Conservation (phyloP, 805 yeast species). For the Monosporozyma yasuniensis region DNA sequence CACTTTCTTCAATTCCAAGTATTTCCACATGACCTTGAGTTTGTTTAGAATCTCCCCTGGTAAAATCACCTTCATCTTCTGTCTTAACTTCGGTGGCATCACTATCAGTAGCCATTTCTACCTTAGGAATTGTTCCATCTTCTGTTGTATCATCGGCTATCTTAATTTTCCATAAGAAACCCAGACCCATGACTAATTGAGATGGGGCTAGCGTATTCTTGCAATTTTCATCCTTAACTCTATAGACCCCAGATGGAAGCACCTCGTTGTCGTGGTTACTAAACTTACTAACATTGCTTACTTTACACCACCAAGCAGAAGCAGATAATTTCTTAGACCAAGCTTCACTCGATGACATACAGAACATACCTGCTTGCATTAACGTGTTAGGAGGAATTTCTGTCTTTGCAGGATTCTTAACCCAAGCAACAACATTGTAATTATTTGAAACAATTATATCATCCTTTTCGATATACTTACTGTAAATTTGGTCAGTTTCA, state of each 20-base stretch:
- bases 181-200: conserved; percentile 87
- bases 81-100: neutral
- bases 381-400: conserved; percentile 82
- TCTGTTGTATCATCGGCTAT: conserved; percentile 21
- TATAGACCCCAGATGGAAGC: conserved; percentile 54
- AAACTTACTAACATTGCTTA: conserved; percentile 57
- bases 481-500: conserved; percentile 74
- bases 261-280: conserved; percentile 45
- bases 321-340: conserved; percentile 83
- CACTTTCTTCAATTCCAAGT: conserved; percentile 4
- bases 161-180: conserved; percentile 63
- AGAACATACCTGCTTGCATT: conserved; percentile 79
- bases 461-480: conserved; percentile 61
- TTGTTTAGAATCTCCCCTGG: neutral
- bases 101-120: neutral
- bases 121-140: neutral
- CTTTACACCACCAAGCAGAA: conserved; percentile 80
- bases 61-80: conserved; percentile 3
- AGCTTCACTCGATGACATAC: conserved; percentile 74
- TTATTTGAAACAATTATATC: conserved; percentile 73
- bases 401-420: conserved; percentile 68
- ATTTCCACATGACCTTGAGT: conserved; percentile 4
- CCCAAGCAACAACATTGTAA: conserved; percentile 64
- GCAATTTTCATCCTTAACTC: conserved; percentile 41
- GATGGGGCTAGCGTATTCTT: conserved; percentile 63